phyloP scores from a whole-genome alignment of 345 rosid genomes.

The Toxicodendron radicans region DNA sequence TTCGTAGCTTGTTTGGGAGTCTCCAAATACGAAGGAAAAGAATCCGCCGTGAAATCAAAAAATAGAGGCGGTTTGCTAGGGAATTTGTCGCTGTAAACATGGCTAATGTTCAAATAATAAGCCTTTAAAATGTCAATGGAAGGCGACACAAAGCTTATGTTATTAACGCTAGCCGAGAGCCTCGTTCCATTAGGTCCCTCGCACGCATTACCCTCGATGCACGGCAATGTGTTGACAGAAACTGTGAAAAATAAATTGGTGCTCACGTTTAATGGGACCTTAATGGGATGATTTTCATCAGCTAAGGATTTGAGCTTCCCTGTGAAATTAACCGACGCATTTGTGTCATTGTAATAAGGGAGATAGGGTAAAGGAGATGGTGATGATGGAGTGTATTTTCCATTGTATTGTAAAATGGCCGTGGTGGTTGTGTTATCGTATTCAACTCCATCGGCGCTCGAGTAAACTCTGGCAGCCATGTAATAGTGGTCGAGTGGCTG shows the following conservation, averaged over 20 bases:
- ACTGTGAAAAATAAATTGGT: slow-evolving; percentile 36
- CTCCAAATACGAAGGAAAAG: neutral
- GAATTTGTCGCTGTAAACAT: slow-evolving; percentile 22
- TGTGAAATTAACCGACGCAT: slow-evolving; percentile 35
- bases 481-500: slow-evolving; percentile 16
- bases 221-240: slow-evolving; percentile 41
- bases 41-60: slow-evolving; percentile 28
- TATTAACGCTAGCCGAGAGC: slow-evolving; percentile 44
- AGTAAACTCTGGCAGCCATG: slow-evolving; percentile 24
- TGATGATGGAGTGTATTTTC: neutral
- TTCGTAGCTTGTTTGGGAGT: slow-evolving; percentile 20
- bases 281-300: slow-evolving; percentile 19
- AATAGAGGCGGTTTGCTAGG: slow-evolving; percentile 31
- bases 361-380: slow-evolving; percentile 35
- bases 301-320: slow-evolving; percentile 28
- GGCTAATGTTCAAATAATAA: slow-evolving; percentile 31
- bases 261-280: slow-evolving; percentile 41
- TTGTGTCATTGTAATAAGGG: slow-evolving; percentile 39
- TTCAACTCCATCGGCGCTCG: slow-evolving; percentile 4
- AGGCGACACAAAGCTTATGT: slow-evolving; percentile 39
- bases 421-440: slow-evolving; percentile 28
- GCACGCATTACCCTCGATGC: slow-evolving; percentile 25
- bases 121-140: slow-evolving; percentile 37
- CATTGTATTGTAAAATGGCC: slow-evolving; percentile 17
- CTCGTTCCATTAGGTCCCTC: slow-evolving; percentile 27